Evolutionary conservation across 768 basidiomycete genomes (phyloP), one percentile per base, ranked within the genome.

Genomic region (Baorangia bicolor): DNA sequence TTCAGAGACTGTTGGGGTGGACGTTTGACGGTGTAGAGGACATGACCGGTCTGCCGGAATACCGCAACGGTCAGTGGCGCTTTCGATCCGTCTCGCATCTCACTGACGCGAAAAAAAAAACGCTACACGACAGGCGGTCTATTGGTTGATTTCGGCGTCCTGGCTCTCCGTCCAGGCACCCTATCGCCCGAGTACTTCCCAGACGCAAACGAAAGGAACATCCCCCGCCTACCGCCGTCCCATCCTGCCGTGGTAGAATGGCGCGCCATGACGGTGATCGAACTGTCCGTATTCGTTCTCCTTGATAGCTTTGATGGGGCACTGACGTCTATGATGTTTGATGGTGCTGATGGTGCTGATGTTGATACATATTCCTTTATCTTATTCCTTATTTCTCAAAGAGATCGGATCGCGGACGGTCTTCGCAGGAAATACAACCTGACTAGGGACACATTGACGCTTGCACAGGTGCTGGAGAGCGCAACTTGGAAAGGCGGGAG

Each of bases 401-500:
- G 93, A 18, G 94, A 97, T 71, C 85, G 89, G 55, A 83, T 94
- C 51, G 89, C 89, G 0, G 74, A 81, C 33, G 78, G 78, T 16
- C 85, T 98, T 56, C 85, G 91, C 42, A 62, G 68, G 49, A 78
- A 83, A 57, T 75, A 92, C 48, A 73, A 75, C 1, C 68, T 89
- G 25, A 74, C 74, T 0, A 60, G 70, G 3, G 74, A 78, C 2
- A 75, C 85, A 43, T 78, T 98, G 25, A 81, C 83, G 0, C 81
- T 95, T 9, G 88, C 94, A 0, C 96, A 98, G 69, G 85, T 98
- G 0, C 77, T 99, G 33, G 96, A 98, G 73, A 86, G 87, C 48
- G 95, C 94, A 2, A 98, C 94, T 0, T 99, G 96, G 96, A 96
- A 95, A 67, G 94, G 93, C 2, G 96, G 96, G 4, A 78, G 96